These are phyloP conservation scores for Cercospora sp. DNA, from an alignment of 2,329 filamentous ascomycete genomes.

Conservation along the genomic window DNA sequence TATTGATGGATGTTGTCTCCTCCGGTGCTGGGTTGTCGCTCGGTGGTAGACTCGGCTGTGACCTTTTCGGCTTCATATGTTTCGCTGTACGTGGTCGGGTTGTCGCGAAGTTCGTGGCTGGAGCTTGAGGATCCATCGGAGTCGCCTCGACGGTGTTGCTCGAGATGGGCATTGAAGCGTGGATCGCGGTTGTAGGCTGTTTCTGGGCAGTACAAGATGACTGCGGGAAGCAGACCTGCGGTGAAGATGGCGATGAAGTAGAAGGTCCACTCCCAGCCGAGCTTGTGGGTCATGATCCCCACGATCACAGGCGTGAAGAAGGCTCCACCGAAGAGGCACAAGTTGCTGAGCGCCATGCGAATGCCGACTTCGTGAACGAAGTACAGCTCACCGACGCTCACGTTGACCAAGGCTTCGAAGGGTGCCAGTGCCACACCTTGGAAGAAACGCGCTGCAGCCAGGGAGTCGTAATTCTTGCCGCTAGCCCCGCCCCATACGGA, in stretches of 20 bases:
- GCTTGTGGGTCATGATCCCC: slow-evolving; percentile 73
- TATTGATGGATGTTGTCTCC: slow-evolving; percentile 19
- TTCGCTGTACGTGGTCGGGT: slow-evolving; percentile 3
- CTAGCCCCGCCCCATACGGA: slow-evolving; percentile 76
- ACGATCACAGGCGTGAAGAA: slow-evolving; percentile 86
- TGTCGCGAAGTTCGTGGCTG: slow-evolving; percentile 13
- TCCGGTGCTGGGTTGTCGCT: slow-evolving; percentile 1
- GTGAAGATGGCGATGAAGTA: slow-evolving; percentile 85
- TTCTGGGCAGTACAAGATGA: slow-evolving; percentile 81
- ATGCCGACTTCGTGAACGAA: slow-evolving; percentile 80
- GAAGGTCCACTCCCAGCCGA: slow-evolving; percentile 88
- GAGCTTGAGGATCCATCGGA: slow-evolving; percentile 11
- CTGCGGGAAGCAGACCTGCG: slow-evolving; percentile 65
- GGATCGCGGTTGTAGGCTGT: slow-evolving; percentile 71
- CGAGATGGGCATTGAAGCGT: slow-evolving; percentile 68
- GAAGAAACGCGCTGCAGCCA: slow-evolving; percentile 76
- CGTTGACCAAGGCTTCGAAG: slow-evolving; percentile 87
- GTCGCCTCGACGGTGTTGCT: slow-evolving; percentile 19
- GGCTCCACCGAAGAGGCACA: slow-evolving; percentile 68
- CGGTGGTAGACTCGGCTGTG: neutral
- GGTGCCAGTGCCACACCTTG: slow-evolving; percentile 86
- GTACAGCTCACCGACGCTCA: slow-evolving; percentile 84
- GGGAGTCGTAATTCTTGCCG: slow-evolving; percentile 65
- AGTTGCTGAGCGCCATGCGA: slow-evolving; percentile 79
- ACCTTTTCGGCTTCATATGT: neutral